A percentile compares a stretch with the other conserved stretches of the same genome.
Evolutionary conservation across 73 alveolate species (phyloP).

Genomic region (Paramecium sonneborni): DNA sequence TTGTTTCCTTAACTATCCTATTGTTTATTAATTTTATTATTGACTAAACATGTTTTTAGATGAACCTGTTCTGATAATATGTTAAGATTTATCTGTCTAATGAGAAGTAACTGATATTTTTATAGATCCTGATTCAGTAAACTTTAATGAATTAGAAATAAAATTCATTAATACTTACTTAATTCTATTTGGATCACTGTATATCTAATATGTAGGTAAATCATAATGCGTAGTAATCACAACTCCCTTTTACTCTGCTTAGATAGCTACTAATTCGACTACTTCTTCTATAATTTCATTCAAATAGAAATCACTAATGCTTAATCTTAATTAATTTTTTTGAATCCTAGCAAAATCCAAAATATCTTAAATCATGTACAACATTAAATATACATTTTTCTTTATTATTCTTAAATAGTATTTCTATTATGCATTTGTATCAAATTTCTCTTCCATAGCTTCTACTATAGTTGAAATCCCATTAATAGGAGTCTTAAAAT

Average conservation of each 20-base stretch:
- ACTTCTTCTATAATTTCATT: slow-evolving; percentile 52
- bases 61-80: not conserved
- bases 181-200: slow-evolving; percentile 64
- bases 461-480: slow-evolving; percentile 59
- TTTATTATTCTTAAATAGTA: slow-evolving; percentile 29
- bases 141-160: slow-evolving; percentile 71
- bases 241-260: slow-evolving; percentile 55
- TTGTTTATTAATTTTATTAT: not conserved
- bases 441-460: slow-evolving; percentile 12
- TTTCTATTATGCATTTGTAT: not conserved
- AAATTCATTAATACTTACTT: slow-evolving; percentile 68
- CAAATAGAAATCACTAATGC: slow-evolving; percentile 25
- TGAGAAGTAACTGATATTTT: not conserved
- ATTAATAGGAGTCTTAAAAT: slow-evolving; percentile 63
- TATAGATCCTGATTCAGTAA: slow-evolving; percentile 66
- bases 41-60: not conserved
- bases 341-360: slow-evolving; percentile 49
- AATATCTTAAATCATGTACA: slow-evolving; percentile 53
- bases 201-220: not conserved
- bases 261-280: slow-evolving; percentile 48
- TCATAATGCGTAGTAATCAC: not conserved
- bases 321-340: slow-evolving; percentile 41
- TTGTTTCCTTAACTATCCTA: not conserved
- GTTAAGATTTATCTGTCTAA: not conserved
- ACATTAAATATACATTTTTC: slow-evolving; percentile 42